Base-by-base conservation (phyloP, 2,329 filamentous ascomycete genomes). In the Colletotrichum ledebouriae region DNA sequence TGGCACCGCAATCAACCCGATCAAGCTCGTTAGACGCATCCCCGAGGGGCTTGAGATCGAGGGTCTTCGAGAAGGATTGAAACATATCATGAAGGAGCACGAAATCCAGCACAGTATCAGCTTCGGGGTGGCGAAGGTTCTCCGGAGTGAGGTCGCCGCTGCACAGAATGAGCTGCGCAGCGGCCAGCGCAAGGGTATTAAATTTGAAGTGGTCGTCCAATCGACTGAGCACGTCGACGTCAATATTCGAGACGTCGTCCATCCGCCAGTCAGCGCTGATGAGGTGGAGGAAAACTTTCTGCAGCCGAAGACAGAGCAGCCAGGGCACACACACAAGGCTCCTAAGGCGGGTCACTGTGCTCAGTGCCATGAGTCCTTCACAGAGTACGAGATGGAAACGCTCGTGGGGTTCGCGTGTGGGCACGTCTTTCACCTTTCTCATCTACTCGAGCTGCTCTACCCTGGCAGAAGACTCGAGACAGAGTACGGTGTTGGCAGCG, bases 41-140 rank as follows among this genome's bases (percentile, higher is more conserved):
- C 96, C 96, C 0, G 94, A 97, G 75, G 94, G 96, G 0, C 85
- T 99, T 0, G 94, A 98, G 76, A 97, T 99, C 12, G 91, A 96
- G 73, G 96, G 96, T 0, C 84, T 99, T 6, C 86, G 94, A 67
- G 93, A 97, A 71, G 96, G 95, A 0, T 86, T 99, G 3, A 91
- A 92, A 50, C 92, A 94, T 65, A 94, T 99, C 83, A 92, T 99
- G 77, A 91, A 95, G 73, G 96, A 99, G 79, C 94, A 98, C 76
- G 96, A 98, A 76, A 92, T 99, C 50, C 96, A 98, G 80, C 90
- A 93, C 76, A 96, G 92, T 73, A 98, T 99, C 76, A 95, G 92
- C 71, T 90, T 92, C 49, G 96, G 96, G 1, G 96, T 97, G 3
- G 94, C 96, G 0, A 89, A 89, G 62, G 94, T 98, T 0, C 83